Percentiles rank a stretch among this genome's conserved stretches.
phyloP scores from a whole-genome alignment of 2,329 filamentous ascomycete species.

The Nigrospora sphaerica region DNA sequence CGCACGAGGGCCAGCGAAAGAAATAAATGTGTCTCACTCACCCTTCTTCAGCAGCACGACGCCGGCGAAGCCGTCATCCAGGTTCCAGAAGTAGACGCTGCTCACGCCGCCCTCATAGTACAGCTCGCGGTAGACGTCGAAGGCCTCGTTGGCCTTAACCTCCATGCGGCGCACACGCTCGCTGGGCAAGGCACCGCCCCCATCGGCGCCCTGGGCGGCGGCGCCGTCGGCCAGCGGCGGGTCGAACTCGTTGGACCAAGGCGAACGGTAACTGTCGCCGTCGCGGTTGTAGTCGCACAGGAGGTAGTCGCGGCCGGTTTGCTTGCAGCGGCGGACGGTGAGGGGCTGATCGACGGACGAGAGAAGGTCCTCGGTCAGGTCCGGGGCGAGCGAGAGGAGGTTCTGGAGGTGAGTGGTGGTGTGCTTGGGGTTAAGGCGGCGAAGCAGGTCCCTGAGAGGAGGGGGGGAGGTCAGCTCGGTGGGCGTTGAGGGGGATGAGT shows the following conservation, averaged over 20 bases:
- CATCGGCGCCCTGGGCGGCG: conserved; percentile 45
- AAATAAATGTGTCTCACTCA: conserved; percentile 29
- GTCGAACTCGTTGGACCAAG: conserved; percentile 99
- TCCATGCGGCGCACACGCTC: conserved; percentile 93
- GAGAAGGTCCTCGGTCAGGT: conserved; percentile 94
- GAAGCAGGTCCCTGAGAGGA: conserved; percentile 87
- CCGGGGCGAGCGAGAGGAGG: conserved; percentile 82
- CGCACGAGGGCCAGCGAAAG: not conserved
- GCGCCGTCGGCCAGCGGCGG: conserved; percentile 67
- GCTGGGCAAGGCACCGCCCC: conserved; percentile 71
- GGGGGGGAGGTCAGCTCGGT: conserved; percentile 4
- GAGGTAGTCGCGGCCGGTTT: conserved; percentile 89
- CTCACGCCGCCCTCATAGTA: conserved; percentile 96
- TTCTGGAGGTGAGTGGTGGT: conserved; percentile 81
- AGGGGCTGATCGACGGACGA: conserved; percentile 96
- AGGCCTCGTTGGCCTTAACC: conserved; percentile 86
- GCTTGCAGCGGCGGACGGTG: conserved; percentile 74
- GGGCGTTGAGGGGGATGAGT: conserved; percentile 1
- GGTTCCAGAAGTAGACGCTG: conserved; percentile 96
- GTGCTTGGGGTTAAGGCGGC: conserved; percentile 90
- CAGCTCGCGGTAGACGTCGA: conserved; percentile 93
- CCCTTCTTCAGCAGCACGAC: conserved; percentile 95
- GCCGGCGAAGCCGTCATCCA: conserved; percentile 95
- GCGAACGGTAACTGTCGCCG: conserved; percentile 92
- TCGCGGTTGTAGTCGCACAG: conserved; percentile 99